phyloP scores from a whole-genome alignment of 2,329 filamentous ascomycete genomes.

The Aphanoascus verrucosus region DNA sequence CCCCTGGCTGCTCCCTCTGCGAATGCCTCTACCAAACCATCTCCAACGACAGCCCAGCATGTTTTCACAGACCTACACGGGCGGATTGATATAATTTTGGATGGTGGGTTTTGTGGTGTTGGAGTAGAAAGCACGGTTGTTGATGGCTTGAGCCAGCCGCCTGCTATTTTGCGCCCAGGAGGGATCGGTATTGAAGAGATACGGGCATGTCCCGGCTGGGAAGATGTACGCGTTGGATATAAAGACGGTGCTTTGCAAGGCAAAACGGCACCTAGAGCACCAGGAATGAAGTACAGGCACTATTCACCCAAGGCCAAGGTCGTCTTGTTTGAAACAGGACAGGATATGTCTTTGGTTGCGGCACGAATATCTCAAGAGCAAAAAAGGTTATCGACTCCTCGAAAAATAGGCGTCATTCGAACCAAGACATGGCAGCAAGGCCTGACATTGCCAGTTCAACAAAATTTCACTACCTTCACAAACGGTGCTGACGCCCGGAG shows the following conservation, averaged over 20 bases:
- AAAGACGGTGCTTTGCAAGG: constrained; percentile 61
- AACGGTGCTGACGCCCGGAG: neutral
- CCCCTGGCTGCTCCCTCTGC: constrained; percentile 88
- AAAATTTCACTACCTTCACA: constrained; percentile 4
- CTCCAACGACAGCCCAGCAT: constrained; percentile 80
- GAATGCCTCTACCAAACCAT: constrained; percentile 87
- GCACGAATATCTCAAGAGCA: constrained; percentile 23
- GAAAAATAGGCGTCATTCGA: constrained; percentile 22
- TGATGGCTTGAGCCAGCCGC: constrained; percentile 72
- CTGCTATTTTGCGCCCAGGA: constrained; percentile 72
- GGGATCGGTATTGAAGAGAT: constrained; percentile 77
- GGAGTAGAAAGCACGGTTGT: constrained; percentile 97
- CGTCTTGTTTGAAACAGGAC: constrained; percentile 61
- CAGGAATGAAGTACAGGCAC: constrained; percentile 98
- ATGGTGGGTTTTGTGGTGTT: constrained; percentile 75
- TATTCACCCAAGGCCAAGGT: constrained; percentile 87
- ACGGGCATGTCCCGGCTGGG: constrained; percentile 66
- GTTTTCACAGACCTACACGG: constrained; percentile 76
- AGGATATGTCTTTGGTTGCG: constrained; percentile 21
- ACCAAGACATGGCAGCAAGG: constrained; percentile 26
- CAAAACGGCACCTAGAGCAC: constrained; percentile 61
- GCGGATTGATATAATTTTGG: constrained; percentile 73
- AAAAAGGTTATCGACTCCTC: constrained; percentile 11
- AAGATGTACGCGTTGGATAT: constrained; percentile 65
- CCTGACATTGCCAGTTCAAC: neutral